These are phyloP conservation scores for Ophidiomyces ophidiicola DNA, from an alignment of 2,329 filamentous ascomycete species.

Conservation along the genomic window DNA sequence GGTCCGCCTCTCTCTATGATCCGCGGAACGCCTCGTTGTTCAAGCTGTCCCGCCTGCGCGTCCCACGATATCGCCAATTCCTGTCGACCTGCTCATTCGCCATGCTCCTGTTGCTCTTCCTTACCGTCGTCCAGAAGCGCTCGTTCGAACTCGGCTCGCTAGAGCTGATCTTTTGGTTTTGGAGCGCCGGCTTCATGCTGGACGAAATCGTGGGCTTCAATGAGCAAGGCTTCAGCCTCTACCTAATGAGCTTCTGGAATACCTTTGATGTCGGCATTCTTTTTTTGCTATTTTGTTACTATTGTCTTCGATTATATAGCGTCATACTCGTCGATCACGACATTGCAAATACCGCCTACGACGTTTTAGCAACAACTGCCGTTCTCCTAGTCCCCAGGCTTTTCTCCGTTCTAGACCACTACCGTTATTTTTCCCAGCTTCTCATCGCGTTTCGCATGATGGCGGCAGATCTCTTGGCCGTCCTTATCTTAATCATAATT, in stretches of 20 bases:
- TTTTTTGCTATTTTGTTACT: conserved; percentile 74
- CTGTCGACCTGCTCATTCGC: conserved; percentile 80
- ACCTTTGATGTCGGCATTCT: conserved; percentile 86
- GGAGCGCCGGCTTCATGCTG: conserved; percentile 93
- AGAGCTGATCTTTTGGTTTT: conserved; percentile 91
- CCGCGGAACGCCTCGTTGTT: conserved; percentile 80
- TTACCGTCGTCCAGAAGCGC: conserved; percentile 65
- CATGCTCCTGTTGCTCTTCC: conserved; percentile 69
- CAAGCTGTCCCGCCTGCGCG: conserved; percentile 79
- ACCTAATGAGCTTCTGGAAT: conserved; percentile 98
- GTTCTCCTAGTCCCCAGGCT: conserved; percentile 80
- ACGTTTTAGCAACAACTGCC: conserved; percentile 83
- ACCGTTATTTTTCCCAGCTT: conserved; percentile 89
- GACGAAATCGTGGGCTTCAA: conserved; percentile 94
- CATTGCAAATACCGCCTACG: conserved; percentile 77
- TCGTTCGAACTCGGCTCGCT: conserved; percentile 70
- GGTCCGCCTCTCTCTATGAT: conserved; percentile 79
- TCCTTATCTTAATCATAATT: conserved; percentile 73
- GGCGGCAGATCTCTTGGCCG: conserved; percentile 76
- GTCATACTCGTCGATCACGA: conserved; percentile 67
- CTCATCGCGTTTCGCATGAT: conserved; percentile 90
- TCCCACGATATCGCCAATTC: conserved; percentile 83
- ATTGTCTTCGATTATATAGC: conserved; percentile 77
- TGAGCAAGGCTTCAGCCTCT: conserved; percentile 89
- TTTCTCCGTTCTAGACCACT: conserved; percentile 87